Base-by-base conservation (phyloP, 441 rosid genomes). In the Gossypium gossypioides region DNA sequence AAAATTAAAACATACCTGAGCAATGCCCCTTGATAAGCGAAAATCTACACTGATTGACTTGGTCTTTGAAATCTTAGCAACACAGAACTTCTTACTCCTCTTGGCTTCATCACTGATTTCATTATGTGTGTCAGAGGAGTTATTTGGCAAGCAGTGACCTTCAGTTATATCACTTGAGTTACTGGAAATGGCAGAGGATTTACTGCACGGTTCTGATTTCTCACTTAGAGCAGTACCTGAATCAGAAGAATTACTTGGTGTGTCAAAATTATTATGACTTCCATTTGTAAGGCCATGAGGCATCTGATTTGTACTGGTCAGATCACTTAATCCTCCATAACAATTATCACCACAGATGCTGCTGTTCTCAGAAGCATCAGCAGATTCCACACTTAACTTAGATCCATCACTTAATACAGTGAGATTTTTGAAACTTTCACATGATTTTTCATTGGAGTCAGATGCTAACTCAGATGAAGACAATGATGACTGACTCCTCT, bases 11-110 rank as follows among this genome's bases (percentile, higher is more conserved):
- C 67, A 48, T 80, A 91, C 99, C 95, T 92, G 97, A 18, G 98
- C 95, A 81, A 92, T 95, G 75, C 99, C 99, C 85, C 96, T 87
- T 74, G 99, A 95, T 52, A 92, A 86, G 65, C 99, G 90, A 64
- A 95, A 88, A 84, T 92, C 98, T 73, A 95, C 90, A 72, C 90
- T 95, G 76, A 92, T 91, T 37, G 99, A 89, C 74, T 88, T 86
- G 68, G 81, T 79, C 82, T 87, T 92, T 68, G 97, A 87, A 75
- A 88, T 76, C 82, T 80, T 88, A 66, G 95, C 80, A 44, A 86
- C 86, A 82, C 84, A 81, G 72, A 84, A 82, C 76, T 88, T 88
- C 74, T 85, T 91, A 73, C 55, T 85, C 77, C 68, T 84, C 89
- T 81, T 89, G 69, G 50, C 64, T 69, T 77, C 91, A 55, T 85